Evolutionary conservation across 139 green algal species (phyloP).

Genomic region (Coccomyxa sp.): DNA sequence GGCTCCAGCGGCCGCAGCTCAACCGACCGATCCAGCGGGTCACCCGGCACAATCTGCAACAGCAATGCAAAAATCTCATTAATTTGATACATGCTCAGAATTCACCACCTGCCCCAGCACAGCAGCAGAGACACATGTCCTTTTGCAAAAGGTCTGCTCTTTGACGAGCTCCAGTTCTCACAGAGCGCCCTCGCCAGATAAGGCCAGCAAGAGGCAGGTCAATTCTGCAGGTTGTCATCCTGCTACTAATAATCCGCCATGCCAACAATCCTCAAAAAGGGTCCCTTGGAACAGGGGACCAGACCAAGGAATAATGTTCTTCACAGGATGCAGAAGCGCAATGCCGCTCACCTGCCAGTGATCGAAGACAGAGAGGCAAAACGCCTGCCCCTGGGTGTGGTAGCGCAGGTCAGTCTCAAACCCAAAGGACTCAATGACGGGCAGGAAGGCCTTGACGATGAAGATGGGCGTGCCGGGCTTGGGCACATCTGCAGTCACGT

Average conservation of each 20-base stretch:
- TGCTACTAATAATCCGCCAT: too few relatives aligned
- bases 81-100: too few relatives aligned
- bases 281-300: neutral
- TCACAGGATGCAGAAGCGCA: neutral
- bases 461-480: conserved; percentile 87
- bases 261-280: neutral
- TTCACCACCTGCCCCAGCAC: too few relatives aligned
- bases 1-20: conserved; percentile 94
- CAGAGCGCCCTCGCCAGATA: too few relatives aligned
- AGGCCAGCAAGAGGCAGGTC: too few relatives aligned
- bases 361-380: conserved; percentile 93
- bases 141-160: too few relatives aligned
- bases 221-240: too few relatives aligned
- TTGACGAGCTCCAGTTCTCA: too few relatives aligned
- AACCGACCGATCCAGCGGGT: conserved; percentile 84
- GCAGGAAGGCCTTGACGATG: conserved; percentile 88
- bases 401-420: conserved; percentile 99
- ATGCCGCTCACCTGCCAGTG: conserved; percentile 70
- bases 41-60: conserved; percentile 75
- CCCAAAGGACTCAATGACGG: conserved; percentile 94
- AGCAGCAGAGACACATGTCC: too few relatives aligned
- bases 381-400: conserved; percentile 96
- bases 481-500: conserved; percentile 81
- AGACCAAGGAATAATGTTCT: neutral
- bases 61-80: too few relatives aligned